Evolutionary conservation across 2,329 filamentous ascomycete genomes (phyloP).

Genomic region (Paecilomyces sp.): DNA sequence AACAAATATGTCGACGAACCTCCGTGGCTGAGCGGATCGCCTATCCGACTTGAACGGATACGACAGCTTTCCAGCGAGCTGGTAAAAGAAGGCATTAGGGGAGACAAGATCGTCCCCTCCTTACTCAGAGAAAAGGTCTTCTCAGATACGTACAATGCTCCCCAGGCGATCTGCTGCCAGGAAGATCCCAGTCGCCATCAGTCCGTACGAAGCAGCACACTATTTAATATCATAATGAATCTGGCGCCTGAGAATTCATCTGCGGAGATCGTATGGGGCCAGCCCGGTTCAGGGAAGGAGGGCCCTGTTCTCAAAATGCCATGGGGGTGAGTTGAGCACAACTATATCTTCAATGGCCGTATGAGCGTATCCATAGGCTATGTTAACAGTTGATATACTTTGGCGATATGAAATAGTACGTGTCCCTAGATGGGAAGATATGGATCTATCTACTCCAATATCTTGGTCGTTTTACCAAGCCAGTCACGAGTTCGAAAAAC

Average conservation of each 20-base stretch:
- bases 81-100: conserved; percentile 11
- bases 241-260: conserved; percentile 14
- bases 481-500: too few species aligned
- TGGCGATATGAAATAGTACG: not conserved
- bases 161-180: conserved; percentile 28
- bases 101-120: conserved; percentile 12
- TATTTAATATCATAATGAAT: conserved; percentile 33
- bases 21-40: conserved; percentile 24
- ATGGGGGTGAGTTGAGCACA: conserved; percentile 6
- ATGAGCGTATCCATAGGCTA: not conserved
- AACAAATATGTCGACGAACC: conserved; percentile 25
- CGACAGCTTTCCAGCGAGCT: conserved; percentile 17
- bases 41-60: conserved; percentile 22
- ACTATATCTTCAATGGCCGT: not conserved
- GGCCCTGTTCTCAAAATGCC: conserved; percentile 20
- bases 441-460: too few species aligned
- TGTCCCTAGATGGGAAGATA: too few species aligned
- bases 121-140: conserved; percentile 26
- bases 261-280: conserved; percentile 29
- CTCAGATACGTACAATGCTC: conserved; percentile 28
- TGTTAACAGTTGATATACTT: not conserved
- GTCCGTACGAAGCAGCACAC: conserved; percentile 21
- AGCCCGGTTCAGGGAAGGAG: conserved; percentile 20
- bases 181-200: conserved; percentile 19
- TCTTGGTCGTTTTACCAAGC: too few species aligned